Conservation (phyloP, 495 filamentous ascomycete genomes). For the Apiosordaria backusii region DNA sequence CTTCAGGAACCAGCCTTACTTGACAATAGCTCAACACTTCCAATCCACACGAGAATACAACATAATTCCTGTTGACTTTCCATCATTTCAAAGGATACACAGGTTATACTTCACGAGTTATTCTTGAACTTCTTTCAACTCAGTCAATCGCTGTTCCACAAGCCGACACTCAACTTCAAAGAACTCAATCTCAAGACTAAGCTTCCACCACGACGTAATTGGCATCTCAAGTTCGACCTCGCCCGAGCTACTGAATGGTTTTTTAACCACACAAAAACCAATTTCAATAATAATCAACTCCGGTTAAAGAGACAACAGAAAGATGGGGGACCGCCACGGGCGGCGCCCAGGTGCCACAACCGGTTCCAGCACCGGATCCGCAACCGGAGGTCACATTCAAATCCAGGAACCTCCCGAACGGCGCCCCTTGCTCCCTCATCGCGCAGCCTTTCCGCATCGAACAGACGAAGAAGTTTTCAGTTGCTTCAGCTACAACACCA, state of each 20-base stretch:
- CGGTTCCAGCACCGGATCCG: conserved; percentile 16
- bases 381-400: neutral
- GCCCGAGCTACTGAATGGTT: neutral
- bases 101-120: neutral
- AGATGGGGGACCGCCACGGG: neutral
- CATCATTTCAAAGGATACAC: neutral
- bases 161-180: neutral
- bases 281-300: neutral
- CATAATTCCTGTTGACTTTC: neutral
- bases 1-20: neutral
- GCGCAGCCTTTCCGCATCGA: conserved; percentile 27
- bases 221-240: neutral
- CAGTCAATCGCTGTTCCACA: neutral
- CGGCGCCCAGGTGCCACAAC: neutral
- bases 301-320: neutral
- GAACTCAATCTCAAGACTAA: neutral
- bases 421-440: conserved; percentile 27
- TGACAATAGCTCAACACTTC: neutral
- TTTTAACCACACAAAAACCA: neutral
- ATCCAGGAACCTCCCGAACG: conserved; percentile 33
- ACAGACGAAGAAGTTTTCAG: conserved; percentile 29
- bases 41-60: neutral
- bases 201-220: too few relatives aligned
- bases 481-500: conserved; percentile 26
- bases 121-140: neutral